phyloP scores from a whole-genome alignment of 148 eudicot species.

The Chenopodium suecicum region DNA sequence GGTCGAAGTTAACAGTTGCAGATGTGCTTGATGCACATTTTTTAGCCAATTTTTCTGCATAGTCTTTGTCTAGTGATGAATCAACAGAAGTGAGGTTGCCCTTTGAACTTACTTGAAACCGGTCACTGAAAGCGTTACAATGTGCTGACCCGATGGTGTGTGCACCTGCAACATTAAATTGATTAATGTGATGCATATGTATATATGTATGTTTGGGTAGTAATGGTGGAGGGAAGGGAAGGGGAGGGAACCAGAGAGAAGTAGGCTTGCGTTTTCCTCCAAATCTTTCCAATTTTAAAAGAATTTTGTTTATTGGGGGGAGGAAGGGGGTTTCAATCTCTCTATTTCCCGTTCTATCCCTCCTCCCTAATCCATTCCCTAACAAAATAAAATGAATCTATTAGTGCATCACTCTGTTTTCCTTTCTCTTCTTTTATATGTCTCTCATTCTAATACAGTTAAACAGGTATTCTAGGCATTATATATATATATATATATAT shows the following conservation, averaged over 20 bases:
- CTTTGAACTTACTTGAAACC: slow-evolving; percentile 41
- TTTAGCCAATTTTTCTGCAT: slow-evolving; percentile 43
- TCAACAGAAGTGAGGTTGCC: slow-evolving; percentile 56
- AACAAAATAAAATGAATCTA: no score
- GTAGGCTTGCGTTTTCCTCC: neutral
- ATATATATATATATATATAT: no score
- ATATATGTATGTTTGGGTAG: neutral
- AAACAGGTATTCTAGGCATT: no score
- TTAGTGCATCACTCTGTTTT: no score
- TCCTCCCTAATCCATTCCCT: neutral
- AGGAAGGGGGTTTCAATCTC: neutral
- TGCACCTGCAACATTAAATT: slow-evolving; percentile 47
- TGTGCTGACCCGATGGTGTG: slow-evolving; percentile 81
- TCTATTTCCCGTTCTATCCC: neutral
- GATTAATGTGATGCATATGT: neutral
- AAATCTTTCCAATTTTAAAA: neutral
- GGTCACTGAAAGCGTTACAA: slow-evolving; percentile 56
- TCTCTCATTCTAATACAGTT: no score
- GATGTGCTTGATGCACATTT: slow-evolving; percentile 40
- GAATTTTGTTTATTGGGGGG: neutral
- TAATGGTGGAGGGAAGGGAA: neutral
- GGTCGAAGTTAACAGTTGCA: slow-evolving; percentile 47
- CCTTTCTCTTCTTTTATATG: no score
- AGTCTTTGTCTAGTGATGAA: slow-evolving; percentile 45
- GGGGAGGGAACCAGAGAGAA: neutral